Evolutionary conservation across 1,284 basidiomycete genomes (phyloP), one percentile per base, ranked within the genome.

Genomic region (Porodaedalea pini): DNA sequence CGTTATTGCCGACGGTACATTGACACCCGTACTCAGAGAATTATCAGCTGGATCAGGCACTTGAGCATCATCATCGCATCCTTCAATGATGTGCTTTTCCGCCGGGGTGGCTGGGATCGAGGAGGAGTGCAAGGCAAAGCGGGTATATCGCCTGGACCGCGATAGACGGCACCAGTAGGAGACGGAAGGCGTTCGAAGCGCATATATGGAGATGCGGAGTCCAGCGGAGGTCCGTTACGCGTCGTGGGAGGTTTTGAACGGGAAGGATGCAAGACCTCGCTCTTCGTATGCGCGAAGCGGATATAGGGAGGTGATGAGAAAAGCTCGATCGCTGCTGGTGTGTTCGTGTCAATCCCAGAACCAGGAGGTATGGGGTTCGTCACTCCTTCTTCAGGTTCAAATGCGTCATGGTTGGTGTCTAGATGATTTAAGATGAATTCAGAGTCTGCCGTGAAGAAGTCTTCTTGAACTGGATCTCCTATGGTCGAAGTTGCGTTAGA

Each of bases 271-370:
- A 13, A 7, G 4, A 31, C 11, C 29, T 32, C 13, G 13, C 11
- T 15, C 3, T 29, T 27, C 11, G n/a, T 6, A 37, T n/a, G 21
- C n/a, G 8, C 17, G 23, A 51, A 36, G 11, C n/a, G 7, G n/a
- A 34, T 43, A 21, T 21, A 57, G 19, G 56, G 39, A 4, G 56
- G 19, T 11, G 50, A 57, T 25, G 37, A 51, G 29, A 19, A 21
- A 17, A 51, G 17, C 21, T 51, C 47, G 36, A 51, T 51, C 7
- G 39, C 11, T n/a, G 19, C 5, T 4, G 15, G 39, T 32, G 52
- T 19, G 17, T 21, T 6, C 10, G 10, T 10, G 29, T 48, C 25
- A 6, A 11, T 10, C 7, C 45, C 11, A 6, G 21, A 3, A n/a
- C n/a, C 8, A 32, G 17, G 10, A n/a, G 4, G 45, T 25, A 17